Percentiles rank a stretch among this genome's conserved stretches.
Conservation (phyloP, 768 basidiomycete genomes). For the Xerocomellus intermedius region DNA sequence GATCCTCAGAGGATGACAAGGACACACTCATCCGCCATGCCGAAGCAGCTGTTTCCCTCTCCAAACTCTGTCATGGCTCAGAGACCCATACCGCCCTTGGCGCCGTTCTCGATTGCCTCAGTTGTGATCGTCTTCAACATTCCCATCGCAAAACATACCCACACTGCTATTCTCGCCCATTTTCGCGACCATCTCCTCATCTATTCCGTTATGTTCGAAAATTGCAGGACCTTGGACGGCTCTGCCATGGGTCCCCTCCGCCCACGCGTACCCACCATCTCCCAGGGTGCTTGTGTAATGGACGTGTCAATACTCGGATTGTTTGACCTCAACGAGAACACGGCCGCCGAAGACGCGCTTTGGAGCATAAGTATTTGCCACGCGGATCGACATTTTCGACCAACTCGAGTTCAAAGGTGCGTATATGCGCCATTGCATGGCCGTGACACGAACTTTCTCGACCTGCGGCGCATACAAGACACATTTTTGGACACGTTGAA, state of each 20-base stretch:
- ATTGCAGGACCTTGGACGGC: conserved; percentile 29
- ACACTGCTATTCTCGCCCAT: conserved; percentile 68
- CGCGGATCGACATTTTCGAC: conserved; percentile 61
- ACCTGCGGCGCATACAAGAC: conserved; percentile 40
- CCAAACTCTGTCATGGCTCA: no score
- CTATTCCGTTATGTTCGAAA: conserved; percentile 56
- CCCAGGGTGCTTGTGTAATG: conserved; percentile 39
- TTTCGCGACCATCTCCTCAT: conserved; percentile 80
- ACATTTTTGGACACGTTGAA: no score
- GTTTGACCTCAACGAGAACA: conserved; percentile 57
- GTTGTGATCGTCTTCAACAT: conserved; percentile 54
- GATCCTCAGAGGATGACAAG: conserved; percentile 67
- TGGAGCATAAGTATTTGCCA: conserved; percentile 70
- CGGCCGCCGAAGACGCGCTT: conserved; percentile 71
- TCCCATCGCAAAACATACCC: conserved; percentile 49
- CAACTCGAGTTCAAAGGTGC: conserved; percentile 66
- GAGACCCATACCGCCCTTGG: conserved; percentile 47
- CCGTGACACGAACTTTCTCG: neutral
- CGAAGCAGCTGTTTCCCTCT: no score
- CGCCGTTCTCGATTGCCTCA: conserved; percentile 60
- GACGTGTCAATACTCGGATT: conserved; percentile 45
- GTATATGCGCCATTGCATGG: conserved; percentile 17
- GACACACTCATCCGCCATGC: conserved; percentile 67
- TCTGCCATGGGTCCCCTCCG: conserved; percentile 55
- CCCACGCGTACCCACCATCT: conserved; percentile 60